Evolutionary conservation across 2,329 filamentous ascomycete genomes (phyloP), one percentile per base, ranked within the genome.

Genomic region (Beauveria rudraprayagi): DNA sequence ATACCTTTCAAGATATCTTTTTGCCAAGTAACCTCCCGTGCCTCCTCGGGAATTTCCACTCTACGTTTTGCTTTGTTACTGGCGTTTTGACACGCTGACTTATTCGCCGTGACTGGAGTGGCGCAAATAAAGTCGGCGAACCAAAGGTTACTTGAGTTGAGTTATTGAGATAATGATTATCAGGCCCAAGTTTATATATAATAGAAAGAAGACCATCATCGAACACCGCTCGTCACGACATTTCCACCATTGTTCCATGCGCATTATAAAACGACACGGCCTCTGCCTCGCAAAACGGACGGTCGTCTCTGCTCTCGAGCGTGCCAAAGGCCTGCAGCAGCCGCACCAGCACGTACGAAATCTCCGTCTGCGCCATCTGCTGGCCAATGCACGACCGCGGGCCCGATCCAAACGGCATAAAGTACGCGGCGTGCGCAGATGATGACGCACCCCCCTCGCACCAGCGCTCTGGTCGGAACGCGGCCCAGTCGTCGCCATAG

Each of bases 361-460:
- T 40, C 46, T 61, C 60, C 26, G 22, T 61, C 40, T 56, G 47
- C 26, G 53, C 60, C 60, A 57, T 61, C 46, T 61, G 37, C 52
- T 56, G 52, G 17, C 53, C 60, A 14, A 61, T 61, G 54, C 60
- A 61, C 14, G 60, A 41, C 17, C 60, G 22, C 34, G 60, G 60
- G n/a, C 60, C 60, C 3, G 60, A 61, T 8, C 60, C 60, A 30
- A 61, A 61, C 1, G 60, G 60, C 60, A 61, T 52, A 28, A 61
- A 61, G 26, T 52, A 19, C 19, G 28, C 16, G n/a, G 37, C 17
- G 10, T 46, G 40, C 11, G 26, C 26, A 24, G 19, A 8, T 8
- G 26, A 28, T 7, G 26, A 26, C 8, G 26, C 22, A 3, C 1
- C 37, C 26, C n/a, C 22, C 9, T 41, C 34, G 26, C 34, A 41